Percentiles rank a stretch among this genome's conserved stretches.
phyloP scores from a whole-genome alignment of 2,329 filamentous ascomycete species.

The Blumeria hordei region DNA sequence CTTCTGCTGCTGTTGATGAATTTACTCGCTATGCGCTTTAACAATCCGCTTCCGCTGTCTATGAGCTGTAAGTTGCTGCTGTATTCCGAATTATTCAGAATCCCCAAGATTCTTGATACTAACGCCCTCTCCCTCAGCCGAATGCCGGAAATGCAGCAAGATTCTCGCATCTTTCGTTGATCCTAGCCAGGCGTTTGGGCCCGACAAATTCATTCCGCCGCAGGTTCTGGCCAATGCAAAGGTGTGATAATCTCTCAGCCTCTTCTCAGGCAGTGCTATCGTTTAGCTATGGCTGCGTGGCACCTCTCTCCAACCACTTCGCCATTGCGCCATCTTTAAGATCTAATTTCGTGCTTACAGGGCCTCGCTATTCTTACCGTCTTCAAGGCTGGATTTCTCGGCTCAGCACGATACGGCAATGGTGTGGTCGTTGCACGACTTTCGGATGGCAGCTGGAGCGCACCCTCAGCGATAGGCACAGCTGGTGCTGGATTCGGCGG shows the following conservation, averaged over 20 bases:
- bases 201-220: conserved; percentile 92
- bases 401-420: conserved; percentile 58
- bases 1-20: too few relatives aligned
- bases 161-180: conserved; percentile 90
- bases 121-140: conserved; percentile 29
- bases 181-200: conserved; percentile 75
- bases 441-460: conserved; percentile 56
- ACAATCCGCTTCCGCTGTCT: too few relatives aligned
- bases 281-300: neutral
- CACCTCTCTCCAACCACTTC: neutral
- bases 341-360: conserved; percentile 15
- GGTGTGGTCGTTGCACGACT: conserved; percentile 63
- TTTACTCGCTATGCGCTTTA: too few relatives aligned
- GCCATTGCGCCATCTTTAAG: conserved; percentile 3
- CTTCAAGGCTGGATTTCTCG: conserved; percentile 68
- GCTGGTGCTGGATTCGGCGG: conserved; percentile 64
- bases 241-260: conserved; percentile 21
- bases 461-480: conserved; percentile 58
- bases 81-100: too few relatives aligned
- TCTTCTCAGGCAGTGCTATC: neutral
- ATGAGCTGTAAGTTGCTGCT: too few relatives aligned
- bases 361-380: conserved; percentile 71
- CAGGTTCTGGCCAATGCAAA: conserved; percentile 77
- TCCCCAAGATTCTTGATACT: too few relatives aligned
- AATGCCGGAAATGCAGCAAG: conserved; percentile 93